These are phyloP conservation scores for Venturia carpophila DNA, from an alignment of 2,329 filamentous ascomycete genomes.

Conservation along the genomic window DNA sequence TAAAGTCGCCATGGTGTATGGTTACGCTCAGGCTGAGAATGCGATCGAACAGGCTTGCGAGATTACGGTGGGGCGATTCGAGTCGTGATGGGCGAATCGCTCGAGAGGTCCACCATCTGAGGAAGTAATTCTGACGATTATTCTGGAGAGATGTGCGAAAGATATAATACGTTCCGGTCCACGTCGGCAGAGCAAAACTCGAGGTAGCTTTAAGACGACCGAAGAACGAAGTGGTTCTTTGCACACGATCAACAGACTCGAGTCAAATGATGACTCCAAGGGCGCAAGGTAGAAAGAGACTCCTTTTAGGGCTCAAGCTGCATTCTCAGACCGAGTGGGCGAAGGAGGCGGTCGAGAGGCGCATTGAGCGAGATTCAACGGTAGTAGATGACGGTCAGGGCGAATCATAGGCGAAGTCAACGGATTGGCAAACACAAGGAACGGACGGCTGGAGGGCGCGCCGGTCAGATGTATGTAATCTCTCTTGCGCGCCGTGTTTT, in stretches of 20 bases:
- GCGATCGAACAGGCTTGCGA: background rate
- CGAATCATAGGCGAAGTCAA: background rate
- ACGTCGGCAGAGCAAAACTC: background rate
- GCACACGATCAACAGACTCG: background rate
- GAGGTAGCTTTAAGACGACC: background rate
- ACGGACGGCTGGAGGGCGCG: background rate
- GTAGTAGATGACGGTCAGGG: background rate
- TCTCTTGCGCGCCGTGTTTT: background rate
- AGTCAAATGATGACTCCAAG: background rate
- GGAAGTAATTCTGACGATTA: background rate
- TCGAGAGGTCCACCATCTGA: slow-evolving; percentile 1
- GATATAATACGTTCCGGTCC: background rate
- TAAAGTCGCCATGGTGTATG: background rate
- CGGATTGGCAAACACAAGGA: background rate
- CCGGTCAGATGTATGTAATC: background rate
- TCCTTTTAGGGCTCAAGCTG: background rate
- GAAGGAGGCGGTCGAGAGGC: background rate
- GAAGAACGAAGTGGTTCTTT: background rate
- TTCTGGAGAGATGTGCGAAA: background rate
- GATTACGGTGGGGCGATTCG: background rate
- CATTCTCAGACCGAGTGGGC: background rate
- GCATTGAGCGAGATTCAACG: slow-evolving; percentile 1
- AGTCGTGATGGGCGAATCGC: background rate
- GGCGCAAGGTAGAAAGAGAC: background rate
- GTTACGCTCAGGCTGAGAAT: background rate